Conservation (phyloP, 345 rosid genomes). For the Viola odorata region DNA sequence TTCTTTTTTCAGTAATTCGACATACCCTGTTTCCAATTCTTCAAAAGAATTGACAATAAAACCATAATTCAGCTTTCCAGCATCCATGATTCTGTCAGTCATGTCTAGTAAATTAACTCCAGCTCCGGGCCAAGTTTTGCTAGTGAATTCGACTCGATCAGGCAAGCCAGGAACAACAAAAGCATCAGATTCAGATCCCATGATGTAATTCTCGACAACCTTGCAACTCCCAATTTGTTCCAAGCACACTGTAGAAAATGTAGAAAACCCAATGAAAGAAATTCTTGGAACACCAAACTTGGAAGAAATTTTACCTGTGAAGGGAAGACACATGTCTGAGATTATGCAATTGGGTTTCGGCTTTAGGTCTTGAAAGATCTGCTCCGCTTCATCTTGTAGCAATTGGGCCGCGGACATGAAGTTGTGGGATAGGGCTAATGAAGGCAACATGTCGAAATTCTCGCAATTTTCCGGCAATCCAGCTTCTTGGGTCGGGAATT, state of each 20-base stretch:
- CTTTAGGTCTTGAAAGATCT: slow-evolving; percentile 11
- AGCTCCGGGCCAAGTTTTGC: background rate
- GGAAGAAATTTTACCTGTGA: slow-evolving; percentile 17
- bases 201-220: background rate
- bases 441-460: slow-evolving; percentile 14
- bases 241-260: slow-evolving; percentile 5
- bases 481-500: slow-evolving; percentile 8
- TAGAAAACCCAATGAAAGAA: slow-evolving; percentile 19
- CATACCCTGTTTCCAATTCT: slow-evolving; percentile 11
- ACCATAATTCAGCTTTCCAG: slow-evolving; percentile 1
- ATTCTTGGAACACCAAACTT: slow-evolving; percentile 23
- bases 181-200: background rate
- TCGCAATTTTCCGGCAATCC: slow-evolving; percentile 19
- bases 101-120: background rate
- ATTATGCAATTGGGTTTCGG: slow-evolving; percentile 32
- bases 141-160: slow-evolving; percentile 1
- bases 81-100: background rate
- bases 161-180: slow-evolving; percentile 16
- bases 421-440: slow-evolving; percentile 2
- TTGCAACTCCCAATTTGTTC: background rate
- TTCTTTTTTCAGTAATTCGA: background rate
- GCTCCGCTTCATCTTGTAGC: slow-evolving; percentile 17
- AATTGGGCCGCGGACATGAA: slow-evolving; percentile 8
- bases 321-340: slow-evolving; percentile 24
- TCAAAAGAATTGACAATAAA: slow-evolving; percentile 13